phyloP scores from a whole-genome alignment of 306 rosid genomes.

The Vigna radiata region DNA sequence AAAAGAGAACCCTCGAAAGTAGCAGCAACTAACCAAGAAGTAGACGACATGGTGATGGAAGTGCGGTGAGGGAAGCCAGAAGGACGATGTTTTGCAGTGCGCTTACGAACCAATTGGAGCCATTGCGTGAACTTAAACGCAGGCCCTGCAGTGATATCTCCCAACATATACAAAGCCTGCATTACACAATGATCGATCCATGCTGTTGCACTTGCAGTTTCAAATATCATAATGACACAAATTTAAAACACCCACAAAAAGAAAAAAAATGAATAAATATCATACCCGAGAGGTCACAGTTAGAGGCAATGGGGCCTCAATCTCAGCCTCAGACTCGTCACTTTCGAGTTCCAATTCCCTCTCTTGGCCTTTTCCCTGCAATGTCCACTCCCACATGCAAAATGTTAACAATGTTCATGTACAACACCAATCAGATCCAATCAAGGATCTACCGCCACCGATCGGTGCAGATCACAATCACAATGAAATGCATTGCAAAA shows the following conservation, averaged over 20 bases:
- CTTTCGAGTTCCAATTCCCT: conserved; percentile 54
- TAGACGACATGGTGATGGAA: conserved; percentile 51
- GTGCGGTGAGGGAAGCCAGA: conserved; percentile 74
- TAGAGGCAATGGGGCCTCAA: conserved; percentile 73
- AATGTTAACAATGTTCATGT: background rate
- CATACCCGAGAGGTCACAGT: conserved; percentile 80
- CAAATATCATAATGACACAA: conserved; percentile 21
- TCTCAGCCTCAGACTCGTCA: conserved; percentile 49
- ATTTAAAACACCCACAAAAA: background rate
- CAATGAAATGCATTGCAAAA: conserved; percentile 4
- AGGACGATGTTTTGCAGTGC: conserved; percentile 62
- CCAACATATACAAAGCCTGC: conserved; percentile 90
- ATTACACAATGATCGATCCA: conserved; percentile 28
- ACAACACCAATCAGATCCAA: conserved; percentile 19
- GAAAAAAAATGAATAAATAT: background rate
- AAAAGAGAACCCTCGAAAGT: background rate
- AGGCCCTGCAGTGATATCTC: conserved; percentile 82
- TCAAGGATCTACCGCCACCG: conserved; percentile 27
- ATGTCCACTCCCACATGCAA: conserved; percentile 46
- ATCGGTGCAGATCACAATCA: conserved; percentile 27
- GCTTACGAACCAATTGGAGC: conserved; percentile 91
- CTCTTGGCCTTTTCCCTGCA: conserved; percentile 61
- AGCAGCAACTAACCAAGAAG: conserved; percentile 54
- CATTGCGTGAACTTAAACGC: conserved; percentile 86
- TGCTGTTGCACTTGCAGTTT: conserved; percentile 1